Percentiles rank a stretch among this genome's conserved stretches.
Evolutionary conservation across 2,329 filamentous ascomycete species (phyloP).

Genomic region (Sporothrix humicola): DNA sequence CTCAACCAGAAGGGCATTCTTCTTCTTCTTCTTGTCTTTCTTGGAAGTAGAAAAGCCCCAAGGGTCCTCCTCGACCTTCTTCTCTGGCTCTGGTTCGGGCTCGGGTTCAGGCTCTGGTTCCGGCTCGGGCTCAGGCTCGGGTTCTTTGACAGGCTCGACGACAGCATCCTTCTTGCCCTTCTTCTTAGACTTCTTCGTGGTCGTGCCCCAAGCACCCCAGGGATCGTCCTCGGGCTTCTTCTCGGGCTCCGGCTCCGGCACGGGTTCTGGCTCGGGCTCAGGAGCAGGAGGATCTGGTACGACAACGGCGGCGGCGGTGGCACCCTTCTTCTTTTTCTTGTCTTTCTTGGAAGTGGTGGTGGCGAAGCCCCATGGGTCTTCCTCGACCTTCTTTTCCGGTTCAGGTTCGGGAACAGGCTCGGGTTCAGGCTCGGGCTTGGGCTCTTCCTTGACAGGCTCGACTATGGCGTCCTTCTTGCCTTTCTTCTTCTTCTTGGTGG

Average conservation of each 20-base stretch:
- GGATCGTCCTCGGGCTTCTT: slow-evolving; percentile 32
- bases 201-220: slow-evolving; percentile 35
- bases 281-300: slow-evolving; percentile 19
- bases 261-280: slow-evolving; percentile 23
- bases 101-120: slow-evolving; percentile 12
- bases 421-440: slow-evolving; percentile 15
- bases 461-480: slow-evolving; percentile 37
- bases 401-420: slow-evolving; percentile 17
- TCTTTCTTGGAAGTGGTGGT: slow-evolving; percentile 32
- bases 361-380: slow-evolving; percentile 22
- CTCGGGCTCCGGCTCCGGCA: slow-evolving; percentile 25
- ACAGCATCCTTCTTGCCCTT: slow-evolving; percentile 34
- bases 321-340: slow-evolving; percentile 42
- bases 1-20: slow-evolving; percentile 35
- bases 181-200: slow-evolving; percentile 51
- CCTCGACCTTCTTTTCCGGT: slow-evolving; percentile 19
- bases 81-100: slow-evolving; percentile 31
- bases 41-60: slow-evolving; percentile 33
- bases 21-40: slow-evolving; percentile 41
- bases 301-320: not conserved
- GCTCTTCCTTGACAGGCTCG: slow-evolving; percentile 12
- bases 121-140: slow-evolving; percentile 32
- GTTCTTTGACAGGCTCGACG: slow-evolving; percentile 33
- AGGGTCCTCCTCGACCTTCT: slow-evolving; percentile 33
- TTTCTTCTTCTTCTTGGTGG: slow-evolving; percentile 37